Base-by-base conservation (phyloP, 257 asterid genomes). In the Ehretia macrophylla region DNA sequence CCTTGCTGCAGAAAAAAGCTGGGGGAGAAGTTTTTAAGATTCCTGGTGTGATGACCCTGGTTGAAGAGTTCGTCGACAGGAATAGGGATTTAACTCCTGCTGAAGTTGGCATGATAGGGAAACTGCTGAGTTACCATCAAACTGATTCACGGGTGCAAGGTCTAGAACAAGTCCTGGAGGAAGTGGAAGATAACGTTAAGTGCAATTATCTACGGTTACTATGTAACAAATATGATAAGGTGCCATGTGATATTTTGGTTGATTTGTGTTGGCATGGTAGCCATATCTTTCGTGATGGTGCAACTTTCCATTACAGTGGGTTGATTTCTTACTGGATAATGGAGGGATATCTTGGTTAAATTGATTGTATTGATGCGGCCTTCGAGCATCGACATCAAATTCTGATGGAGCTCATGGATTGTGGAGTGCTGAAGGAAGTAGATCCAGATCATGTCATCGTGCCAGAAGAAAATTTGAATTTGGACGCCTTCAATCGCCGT, bases 271-370 rank as follows among this genome's bases (percentile, higher is more conserved):
- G 32, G 52, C 27, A 20, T 51, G 71, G 27, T 12, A 17, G 37
- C 46, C 71, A 51, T 63, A 71, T 78, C 65, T 65, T 78, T 45
- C 20, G 32, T 5, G 40, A 55, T 13, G 64, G 74, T n/a, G 67
- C 16, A 1, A 32, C 53, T 2, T 11, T 55, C 48, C 57, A 52
- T 58, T 78, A 39, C 76, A 66, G 64, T 6, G 81, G 68, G 55
- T 32, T 78, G 65, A 75, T 75, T 13, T 22, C 66, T 73, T 75
- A 78, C 55, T 78, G 84, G 84, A 75, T 78, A 52, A 22, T 78
- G 37, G 84, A 75, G 50, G 76, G 72, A 32, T 74, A 75, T 68
- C 74, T 78, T 10, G 78, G 78, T 16, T 37, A 59, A 16, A 64
- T 65, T 50, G 49, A 40, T 23, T 60, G 63, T 5, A 27, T 75